Conservation (phyloP, 768 basidiomycete genomes). For the Lactifluus hygrophoroides region DNA sequence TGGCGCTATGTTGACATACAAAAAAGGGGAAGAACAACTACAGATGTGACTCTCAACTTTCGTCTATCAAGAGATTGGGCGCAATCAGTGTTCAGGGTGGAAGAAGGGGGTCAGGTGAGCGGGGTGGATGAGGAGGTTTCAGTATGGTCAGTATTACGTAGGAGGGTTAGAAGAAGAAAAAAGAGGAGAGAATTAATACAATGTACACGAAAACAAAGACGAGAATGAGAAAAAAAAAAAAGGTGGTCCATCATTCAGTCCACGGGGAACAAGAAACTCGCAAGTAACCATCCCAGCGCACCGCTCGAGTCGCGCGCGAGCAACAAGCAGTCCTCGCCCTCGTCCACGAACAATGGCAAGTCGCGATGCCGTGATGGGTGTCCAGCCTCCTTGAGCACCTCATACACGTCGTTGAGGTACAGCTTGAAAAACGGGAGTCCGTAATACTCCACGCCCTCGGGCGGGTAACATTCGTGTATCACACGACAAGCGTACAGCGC, state of each 20-base stretch:
- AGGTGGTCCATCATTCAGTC: conserved; percentile 26
- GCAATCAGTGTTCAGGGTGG: not conserved
- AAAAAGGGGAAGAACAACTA: not conserved
- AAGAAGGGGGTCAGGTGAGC: too few relatives aligned
- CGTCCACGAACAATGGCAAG: conserved; percentile 72
- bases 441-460: conserved; percentile 54
- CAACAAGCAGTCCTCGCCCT: conserved; percentile 66
- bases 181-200: too few relatives aligned
- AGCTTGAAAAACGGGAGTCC: conserved; percentile 72
- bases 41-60: not conserved
- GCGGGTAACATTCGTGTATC: conserved; percentile 61
- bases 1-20: conserved; percentile 1
- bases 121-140: not conserved
- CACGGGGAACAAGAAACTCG: conserved; percentile 68
- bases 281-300: conserved; percentile 70
- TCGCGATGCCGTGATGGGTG: conserved; percentile 69
- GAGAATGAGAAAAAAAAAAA: not conserved
- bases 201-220: not conserved
- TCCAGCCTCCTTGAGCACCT: conserved; percentile 67
- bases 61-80: not conserved
- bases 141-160: not conserved
- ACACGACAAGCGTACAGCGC: conserved; percentile 61
- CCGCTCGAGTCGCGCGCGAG: conserved; percentile 51
- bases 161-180: not conserved
- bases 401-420: conserved; percentile 50